Evolutionary conservation across 768 basidiomycete genomes (phyloP).

Genomic region (Cystofilobasidium ferigula): DNA sequence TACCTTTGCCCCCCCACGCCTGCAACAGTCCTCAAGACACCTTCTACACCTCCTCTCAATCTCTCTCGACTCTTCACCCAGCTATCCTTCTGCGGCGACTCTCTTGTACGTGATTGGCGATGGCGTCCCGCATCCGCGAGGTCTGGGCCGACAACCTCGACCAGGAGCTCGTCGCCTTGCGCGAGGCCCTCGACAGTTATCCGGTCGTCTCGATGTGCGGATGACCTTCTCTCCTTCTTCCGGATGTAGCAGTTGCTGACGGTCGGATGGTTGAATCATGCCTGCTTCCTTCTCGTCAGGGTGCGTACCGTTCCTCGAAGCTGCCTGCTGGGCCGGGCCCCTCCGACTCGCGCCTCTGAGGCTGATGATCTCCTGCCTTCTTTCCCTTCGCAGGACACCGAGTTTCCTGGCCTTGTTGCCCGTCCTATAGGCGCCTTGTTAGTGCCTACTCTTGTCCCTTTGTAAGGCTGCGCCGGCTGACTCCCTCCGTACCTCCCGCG

Average conservation of each 20-base stretch:
- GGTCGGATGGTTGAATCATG: background rate
- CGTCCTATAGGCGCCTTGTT: conserved; percentile 82
- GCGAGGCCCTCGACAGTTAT: conserved; percentile 76
- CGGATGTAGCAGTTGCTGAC: background rate
- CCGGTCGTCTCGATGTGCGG: conserved; percentile 87
- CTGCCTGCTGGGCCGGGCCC: too few relatives aligned
- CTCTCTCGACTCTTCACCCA: too few relatives aligned
- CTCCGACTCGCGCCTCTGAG: background rate
- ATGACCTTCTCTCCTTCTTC: background rate
- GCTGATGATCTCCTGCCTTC: conserved; percentile 1
- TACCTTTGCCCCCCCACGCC: too few relatives aligned
- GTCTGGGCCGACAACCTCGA: conserved; percentile 94
- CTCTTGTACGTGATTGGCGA: too few relatives aligned
- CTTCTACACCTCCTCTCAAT: too few relatives aligned
- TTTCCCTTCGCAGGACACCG: conserved; percentile 64
- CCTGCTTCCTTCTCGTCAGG: background rate
- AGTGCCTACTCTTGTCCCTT: background rate
- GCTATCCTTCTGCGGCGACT: too few relatives aligned
- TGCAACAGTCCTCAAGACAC: too few relatives aligned
- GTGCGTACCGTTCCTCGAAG: background rate
- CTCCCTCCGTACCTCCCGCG: background rate
- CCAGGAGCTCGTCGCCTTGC: conserved; percentile 75
- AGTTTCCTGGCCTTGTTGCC: conserved; percentile 96
- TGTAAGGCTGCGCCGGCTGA: too few relatives aligned
- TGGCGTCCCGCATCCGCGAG: conserved; percentile 54